phyloP scores from a whole-genome alignment of 1,139 yeast species.

The Meyerozyma guilliermondii region DNA sequence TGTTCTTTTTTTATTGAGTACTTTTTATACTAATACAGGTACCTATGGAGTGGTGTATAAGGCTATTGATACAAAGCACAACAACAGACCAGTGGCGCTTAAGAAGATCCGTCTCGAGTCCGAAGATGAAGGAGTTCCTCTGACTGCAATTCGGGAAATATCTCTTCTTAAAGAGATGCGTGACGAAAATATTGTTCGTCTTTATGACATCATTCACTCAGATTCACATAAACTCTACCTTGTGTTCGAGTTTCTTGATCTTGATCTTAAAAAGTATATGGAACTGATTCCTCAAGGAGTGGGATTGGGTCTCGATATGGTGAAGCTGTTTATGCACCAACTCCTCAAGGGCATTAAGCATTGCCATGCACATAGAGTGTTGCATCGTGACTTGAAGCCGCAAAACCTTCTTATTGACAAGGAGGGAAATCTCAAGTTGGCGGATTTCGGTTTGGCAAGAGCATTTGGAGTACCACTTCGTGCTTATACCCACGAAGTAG shows the following conservation, averaged over 20 bases:
- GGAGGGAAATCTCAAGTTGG: conserved; percentile 91
- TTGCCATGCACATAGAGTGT: conserved; percentile 91
- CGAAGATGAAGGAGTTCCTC: conserved; percentile 98
- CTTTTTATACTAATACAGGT: conserved; percentile 34
- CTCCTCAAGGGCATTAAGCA: conserved; percentile 87
- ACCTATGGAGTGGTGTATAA: conserved; percentile 98
- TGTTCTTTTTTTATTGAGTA: no score
- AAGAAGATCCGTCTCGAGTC: conserved; percentile 93
- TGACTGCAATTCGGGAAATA: conserved; percentile 95
- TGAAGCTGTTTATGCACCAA: conserved; percentile 90
- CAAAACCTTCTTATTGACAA: conserved; percentile 91
- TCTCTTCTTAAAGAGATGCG: conserved; percentile 88
- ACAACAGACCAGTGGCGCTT: conserved; percentile 87
- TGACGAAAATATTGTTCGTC: conserved; percentile 85
- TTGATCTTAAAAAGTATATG: conserved; percentile 95
- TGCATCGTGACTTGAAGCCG: conserved; percentile 95
- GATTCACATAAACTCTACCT: conserved; percentile 90
- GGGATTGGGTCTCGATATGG: conserved; percentile 86
- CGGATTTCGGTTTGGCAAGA: conserved; percentile 95
- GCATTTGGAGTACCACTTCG: conserved; percentile 96
- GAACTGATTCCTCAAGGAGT: conserved; percentile 90
- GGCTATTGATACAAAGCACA: conserved; percentile 85
- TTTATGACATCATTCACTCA: conserved; percentile 94
- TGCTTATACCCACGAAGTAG: conserved; percentile 96
- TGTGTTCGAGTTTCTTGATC: conserved; percentile 89